phyloP scores from a whole-genome alignment of 2,329 filamentous ascomycete genomes.

The Ophiostoma himal-ulmi region DNA sequence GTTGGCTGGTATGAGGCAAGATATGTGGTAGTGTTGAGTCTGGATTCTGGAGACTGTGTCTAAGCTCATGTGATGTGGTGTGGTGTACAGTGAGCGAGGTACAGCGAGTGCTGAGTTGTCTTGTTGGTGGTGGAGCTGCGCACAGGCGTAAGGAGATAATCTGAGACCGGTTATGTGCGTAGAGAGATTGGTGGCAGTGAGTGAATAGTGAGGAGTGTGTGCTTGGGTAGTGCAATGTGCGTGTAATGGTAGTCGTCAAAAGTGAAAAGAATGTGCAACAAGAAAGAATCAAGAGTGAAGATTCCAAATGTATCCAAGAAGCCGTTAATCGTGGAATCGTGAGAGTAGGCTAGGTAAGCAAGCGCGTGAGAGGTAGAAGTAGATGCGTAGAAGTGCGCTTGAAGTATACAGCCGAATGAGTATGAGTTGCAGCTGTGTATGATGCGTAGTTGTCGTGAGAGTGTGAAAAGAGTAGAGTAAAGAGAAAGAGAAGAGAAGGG shows the following conservation, averaged over 20 bases:
- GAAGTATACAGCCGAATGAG: too few species aligned
- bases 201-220: background rate
- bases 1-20: background rate
- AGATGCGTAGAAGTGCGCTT: too few species aligned
- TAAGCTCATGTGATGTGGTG: background rate
- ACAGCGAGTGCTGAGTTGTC: background rate
- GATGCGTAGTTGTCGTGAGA: background rate
- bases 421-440: too few species aligned
- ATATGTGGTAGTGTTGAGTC: background rate
- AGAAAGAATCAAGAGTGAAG: too few species aligned
- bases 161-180: constrained; percentile 13
- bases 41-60: background rate
- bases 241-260: too few species aligned
- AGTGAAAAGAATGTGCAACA: too few species aligned
- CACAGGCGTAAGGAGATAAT: constrained; percentile 8
- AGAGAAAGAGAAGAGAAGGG: background rate
- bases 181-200: background rate
- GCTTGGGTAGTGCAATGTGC: background rate
- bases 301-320: too few species aligned
- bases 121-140: background rate
- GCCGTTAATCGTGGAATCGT: too few species aligned
- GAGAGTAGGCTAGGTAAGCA: too few species aligned
- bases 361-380: too few species aligned
- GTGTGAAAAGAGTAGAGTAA: background rate
- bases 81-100: background rate